A percentile compares a stretch with the other conserved stretches of the same genome.
Evolutionary conservation across 768 basidiomycete species (phyloP).

Genomic region (Lactarius quietus): DNA sequence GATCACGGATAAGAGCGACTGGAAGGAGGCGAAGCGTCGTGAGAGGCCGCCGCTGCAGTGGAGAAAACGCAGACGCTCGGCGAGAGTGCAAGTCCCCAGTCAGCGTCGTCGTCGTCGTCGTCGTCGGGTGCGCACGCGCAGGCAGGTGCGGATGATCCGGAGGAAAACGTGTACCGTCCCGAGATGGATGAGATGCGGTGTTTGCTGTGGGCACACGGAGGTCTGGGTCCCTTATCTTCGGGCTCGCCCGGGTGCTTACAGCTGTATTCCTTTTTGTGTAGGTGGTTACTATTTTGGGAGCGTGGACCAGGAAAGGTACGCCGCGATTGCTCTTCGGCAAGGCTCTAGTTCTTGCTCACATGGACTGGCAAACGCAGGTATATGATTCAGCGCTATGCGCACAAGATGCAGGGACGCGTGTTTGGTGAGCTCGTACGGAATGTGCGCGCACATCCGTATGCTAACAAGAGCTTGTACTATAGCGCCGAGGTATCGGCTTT

Average conservation of each 20-base stretch:
- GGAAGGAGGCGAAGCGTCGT: conserved; percentile 60
- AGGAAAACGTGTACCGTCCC: conserved; percentile 44
- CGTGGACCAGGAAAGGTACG: conserved; percentile 69
- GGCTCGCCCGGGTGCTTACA: neutral
- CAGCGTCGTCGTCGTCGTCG: neutral
- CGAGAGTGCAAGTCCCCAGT: neutral
- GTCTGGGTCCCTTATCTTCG: conserved; percentile 34
- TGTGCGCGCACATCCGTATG: too few relatives aligned
- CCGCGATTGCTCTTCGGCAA: neutral
- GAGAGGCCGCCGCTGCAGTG: conserved; percentile 34
- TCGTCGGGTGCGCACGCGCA: conserved; percentile 25
- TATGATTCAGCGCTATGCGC: conserved; percentile 77
- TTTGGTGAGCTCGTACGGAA: conserved; percentile 47
- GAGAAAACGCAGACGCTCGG: conserved; percentile 35
- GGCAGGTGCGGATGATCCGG: conserved; percentile 26
- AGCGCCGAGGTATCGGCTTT: conserved; percentile 79
- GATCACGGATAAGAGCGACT: conserved; percentile 83
- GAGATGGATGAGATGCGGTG: conserved; percentile 84
- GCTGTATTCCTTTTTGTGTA: conserved; percentile 30
- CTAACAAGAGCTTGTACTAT: conserved; percentile 23
- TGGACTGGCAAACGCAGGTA: conserved; percentile 40
- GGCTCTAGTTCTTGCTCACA: too few relatives aligned
- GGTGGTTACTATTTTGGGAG: conserved; percentile 83
- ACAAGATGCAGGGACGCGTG: conserved; percentile 90
- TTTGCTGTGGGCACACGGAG: conserved; percentile 78